These are phyloP conservation scores for Barnettozyma wickerhamii DNA, from an alignment of 805 yeast genomes.

Conservation along the genomic window DNA sequence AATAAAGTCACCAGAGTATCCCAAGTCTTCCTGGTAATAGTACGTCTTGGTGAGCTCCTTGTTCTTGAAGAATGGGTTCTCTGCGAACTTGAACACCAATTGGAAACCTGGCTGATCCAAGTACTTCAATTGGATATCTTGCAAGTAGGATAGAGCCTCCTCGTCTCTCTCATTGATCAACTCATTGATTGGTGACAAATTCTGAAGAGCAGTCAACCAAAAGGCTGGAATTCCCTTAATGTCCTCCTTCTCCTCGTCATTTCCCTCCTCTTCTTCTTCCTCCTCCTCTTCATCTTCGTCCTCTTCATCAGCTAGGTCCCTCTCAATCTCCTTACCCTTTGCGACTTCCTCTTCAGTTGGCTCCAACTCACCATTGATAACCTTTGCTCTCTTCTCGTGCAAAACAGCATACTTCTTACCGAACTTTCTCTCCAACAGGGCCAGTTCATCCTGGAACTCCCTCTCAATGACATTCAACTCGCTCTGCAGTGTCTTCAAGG, in stretches of 20 bases:
- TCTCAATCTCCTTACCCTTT: slow-evolving; percentile 70
- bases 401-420: slow-evolving; percentile 70
- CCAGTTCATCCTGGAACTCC: slow-evolving; percentile 84
- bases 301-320: slow-evolving; percentile 43
- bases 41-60: slow-evolving; percentile 75
- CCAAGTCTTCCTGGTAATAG: slow-evolving; percentile 89
- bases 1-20: slow-evolving; percentile 92
- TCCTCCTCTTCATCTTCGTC: slow-evolving; percentile 40
- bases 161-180: slow-evolving; percentile 87
- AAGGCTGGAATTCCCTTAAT: slow-evolving; percentile 84
- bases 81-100: slow-evolving; percentile 73
- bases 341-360: slow-evolving; percentile 77
- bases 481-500: slow-evolving; percentile 77
- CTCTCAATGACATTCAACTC: slow-evolving; percentile 81
- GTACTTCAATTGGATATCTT: slow-evolving; percentile 74
- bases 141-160: slow-evolving; percentile 67
- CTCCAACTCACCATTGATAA: slow-evolving; percentile 68
- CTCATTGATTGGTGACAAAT: slow-evolving; percentile 74
- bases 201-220: slow-evolving; percentile 95
- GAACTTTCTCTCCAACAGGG: slow-evolving; percentile 80
- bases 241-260: slow-evolving; percentile 41
- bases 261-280: slow-evolving; percentile 37
- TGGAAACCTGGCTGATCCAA: slow-evolving; percentile 84
- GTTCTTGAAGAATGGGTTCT: slow-evolving; percentile 76
- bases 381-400: slow-evolving; percentile 64